Evolutionary conservation across 768 basidiomycete genomes (phyloP).

Genomic region (Albatrellus ellisii): DNA sequence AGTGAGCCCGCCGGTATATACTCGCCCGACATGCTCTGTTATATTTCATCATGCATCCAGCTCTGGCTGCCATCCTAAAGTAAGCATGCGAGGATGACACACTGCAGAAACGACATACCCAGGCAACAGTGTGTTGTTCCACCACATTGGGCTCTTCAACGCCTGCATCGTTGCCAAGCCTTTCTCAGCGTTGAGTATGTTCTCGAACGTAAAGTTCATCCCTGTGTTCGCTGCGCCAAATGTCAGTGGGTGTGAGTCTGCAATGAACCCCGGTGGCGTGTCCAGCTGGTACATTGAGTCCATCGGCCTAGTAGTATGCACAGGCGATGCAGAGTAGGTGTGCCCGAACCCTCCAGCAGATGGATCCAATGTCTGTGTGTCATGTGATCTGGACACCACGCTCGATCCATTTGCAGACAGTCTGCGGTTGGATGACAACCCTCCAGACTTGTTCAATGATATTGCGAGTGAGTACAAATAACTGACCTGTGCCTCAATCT

Average conservation of each 20-base stretch:
- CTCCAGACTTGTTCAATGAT: constrained; percentile 1
- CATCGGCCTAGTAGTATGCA: not conserved
- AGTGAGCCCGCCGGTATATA: too few species aligned
- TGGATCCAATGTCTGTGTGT: not conserved
- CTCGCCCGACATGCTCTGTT: too few species aligned
- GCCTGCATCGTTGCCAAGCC: constrained; percentile 63
- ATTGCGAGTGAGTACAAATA: too few species aligned
- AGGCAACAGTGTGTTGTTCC: constrained; percentile 79
- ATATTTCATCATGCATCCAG: too few species aligned
- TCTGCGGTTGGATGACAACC: not conserved
- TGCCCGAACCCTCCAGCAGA: not conserved
- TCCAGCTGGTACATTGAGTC: constrained; percentile 2
- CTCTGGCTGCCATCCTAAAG: too few species aligned
- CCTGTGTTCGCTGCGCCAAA: not conserved
- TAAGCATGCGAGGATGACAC: too few species aligned
- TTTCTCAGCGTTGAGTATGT: constrained; percentile 18
- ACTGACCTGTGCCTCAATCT: too few species aligned
- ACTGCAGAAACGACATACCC: constrained; percentile 32
- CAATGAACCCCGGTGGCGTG: constrained; percentile 2
- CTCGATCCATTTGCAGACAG: not conserved
- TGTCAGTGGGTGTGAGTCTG: not conserved
- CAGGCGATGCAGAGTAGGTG: not conserved
- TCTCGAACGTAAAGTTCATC: constrained; percentile 11
- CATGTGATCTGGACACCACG: not conserved
- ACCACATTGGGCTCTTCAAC: constrained; percentile 59